These are phyloP conservation scores for Trametes polyzona DNA, from an alignment of 1,284 basidiomycete species.

Conservation along the genomic window DNA sequence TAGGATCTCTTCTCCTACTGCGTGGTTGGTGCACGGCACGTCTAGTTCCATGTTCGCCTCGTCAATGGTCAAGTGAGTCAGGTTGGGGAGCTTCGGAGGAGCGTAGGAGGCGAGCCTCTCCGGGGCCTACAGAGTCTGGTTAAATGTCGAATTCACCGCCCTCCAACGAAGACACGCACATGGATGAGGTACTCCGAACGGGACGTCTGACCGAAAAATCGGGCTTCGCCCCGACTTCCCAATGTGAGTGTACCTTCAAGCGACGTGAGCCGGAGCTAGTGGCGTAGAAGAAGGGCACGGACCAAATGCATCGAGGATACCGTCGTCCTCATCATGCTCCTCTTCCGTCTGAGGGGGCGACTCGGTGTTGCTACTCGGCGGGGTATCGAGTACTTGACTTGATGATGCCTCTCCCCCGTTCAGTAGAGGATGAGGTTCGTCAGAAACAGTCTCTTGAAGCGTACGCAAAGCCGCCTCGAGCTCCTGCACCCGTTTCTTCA, in stretches of 20 bases:
- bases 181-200: constrained; percentile 65
- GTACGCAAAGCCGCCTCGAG: constrained; percentile 58
- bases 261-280: neutral
- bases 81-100: constrained; percentile 10
- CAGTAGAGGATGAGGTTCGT: constrained; percentile 52
- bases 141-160: too few relatives aligned
- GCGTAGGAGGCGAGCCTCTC: constrained; percentile 16
- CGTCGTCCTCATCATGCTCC: constrained; percentile 42
- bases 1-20: constrained; percentile 45
- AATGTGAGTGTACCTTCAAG: constrained; percentile 62
- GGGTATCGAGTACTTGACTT: neutral
- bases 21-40: constrained; percentile 35
- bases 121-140: constrained; percentile 22
- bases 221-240: constrained; percentile 54
- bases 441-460: constrained; percentile 51
- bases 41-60: constrained; percentile 38
- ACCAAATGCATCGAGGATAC: constrained; percentile 62
- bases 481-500: constrained; percentile 62
- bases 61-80: constrained; percentile 28
- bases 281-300: neutral
- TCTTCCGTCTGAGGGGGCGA: neutral
- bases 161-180: constrained; percentile 38
- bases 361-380: neutral
- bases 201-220: constrained; percentile 64
- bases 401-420: constrained; percentile 18